phyloP scores from a whole-genome alignment of 1,139 yeast genomes.

The Yamadazyma aaseri region DNA sequence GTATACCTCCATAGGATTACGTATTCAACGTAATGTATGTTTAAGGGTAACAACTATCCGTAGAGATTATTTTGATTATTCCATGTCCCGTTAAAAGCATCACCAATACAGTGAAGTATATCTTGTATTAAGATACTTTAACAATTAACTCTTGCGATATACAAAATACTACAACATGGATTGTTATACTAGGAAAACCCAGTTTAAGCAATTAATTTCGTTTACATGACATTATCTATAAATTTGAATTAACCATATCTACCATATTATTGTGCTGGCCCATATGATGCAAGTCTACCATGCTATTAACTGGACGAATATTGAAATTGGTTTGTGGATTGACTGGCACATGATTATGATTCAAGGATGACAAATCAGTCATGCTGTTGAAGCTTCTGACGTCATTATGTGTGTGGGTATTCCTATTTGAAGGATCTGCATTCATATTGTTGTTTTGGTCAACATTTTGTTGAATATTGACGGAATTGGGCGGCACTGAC shows the following conservation, averaged over 20 bases:
- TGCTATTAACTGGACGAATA: slow-evolving; percentile 33
- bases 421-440: not conserved
- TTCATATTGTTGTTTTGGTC: not conserved
- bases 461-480: too few relatives aligned
- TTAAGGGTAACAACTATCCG: too few relatives aligned
- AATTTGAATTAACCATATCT: slow-evolving; percentile 2
- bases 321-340: slow-evolving; percentile 12
- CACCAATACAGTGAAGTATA: too few relatives aligned
- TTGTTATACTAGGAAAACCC: too few relatives aligned
- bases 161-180: too few relatives aligned
- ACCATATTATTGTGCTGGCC: slow-evolving; percentile 12
- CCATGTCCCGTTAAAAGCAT: too few relatives aligned
- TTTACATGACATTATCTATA: not conserved
- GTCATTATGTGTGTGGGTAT: slow-evolving; percentile 13
- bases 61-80: too few relatives aligned
- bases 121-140: too few relatives aligned
- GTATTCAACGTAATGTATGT: too few relatives aligned
- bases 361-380: slow-evolving; percentile 31
- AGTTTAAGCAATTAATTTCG: too few relatives aligned
- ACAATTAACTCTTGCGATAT: too few relatives aligned
- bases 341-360: slow-evolving; percentile 7
- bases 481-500: not conserved
- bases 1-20: too few relatives aligned
- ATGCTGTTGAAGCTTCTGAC: slow-evolving; percentile 38
- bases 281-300: slow-evolving; percentile 32